Evolutionary conservation across 768 basidiomycete genomes (phyloP).

Genomic region (Udeniomyces megalosporus): DNA sequence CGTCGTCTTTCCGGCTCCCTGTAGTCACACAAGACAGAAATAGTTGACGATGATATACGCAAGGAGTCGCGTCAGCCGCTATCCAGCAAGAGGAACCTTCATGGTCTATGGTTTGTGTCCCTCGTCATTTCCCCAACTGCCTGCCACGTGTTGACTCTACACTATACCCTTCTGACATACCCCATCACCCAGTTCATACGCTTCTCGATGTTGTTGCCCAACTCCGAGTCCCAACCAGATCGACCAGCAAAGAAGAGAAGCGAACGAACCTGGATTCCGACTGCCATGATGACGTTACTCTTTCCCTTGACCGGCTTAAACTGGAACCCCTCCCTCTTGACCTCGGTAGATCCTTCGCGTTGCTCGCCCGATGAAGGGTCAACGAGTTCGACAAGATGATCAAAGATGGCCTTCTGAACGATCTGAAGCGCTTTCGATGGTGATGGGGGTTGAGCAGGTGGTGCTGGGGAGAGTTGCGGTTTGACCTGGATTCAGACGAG

Average conservation of each 20-base stretch:
- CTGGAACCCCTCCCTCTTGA: not conserved
- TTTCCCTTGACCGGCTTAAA: slow-evolving; percentile 84
- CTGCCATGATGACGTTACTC: slow-evolving; percentile 88
- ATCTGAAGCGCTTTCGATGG: slow-evolving; percentile 28
- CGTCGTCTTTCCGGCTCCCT: slow-evolving; percentile 98
- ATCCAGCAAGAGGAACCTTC: too few species aligned
- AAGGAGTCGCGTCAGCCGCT: too few species aligned
- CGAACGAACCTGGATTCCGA: slow-evolving; percentile 66
- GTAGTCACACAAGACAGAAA: too few species aligned
- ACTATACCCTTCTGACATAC: too few species aligned
- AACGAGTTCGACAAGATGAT: slow-evolving; percentile 85
- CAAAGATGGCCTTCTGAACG: slow-evolving; percentile 93
- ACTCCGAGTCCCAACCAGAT: too few species aligned
- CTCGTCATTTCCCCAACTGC: too few species aligned
- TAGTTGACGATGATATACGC: too few species aligned
- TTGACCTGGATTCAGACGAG: slow-evolving; percentile 6
- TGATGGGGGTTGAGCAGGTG: slow-evolving; percentile 2
- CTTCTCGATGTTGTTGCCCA: too few species aligned
- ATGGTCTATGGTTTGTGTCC: too few species aligned
- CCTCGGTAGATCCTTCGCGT: slow-evolving; percentile 31
- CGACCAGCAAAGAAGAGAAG: too few species aligned
- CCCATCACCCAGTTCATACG: too few species aligned
- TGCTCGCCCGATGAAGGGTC: slow-evolving; percentile 59
- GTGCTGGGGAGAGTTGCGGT: slow-evolving; percentile 1
- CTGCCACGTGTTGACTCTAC: too few species aligned